phyloP scores from a whole-genome alignment of 148 eudicot genomes.

The Linanthus parryae region DNA sequence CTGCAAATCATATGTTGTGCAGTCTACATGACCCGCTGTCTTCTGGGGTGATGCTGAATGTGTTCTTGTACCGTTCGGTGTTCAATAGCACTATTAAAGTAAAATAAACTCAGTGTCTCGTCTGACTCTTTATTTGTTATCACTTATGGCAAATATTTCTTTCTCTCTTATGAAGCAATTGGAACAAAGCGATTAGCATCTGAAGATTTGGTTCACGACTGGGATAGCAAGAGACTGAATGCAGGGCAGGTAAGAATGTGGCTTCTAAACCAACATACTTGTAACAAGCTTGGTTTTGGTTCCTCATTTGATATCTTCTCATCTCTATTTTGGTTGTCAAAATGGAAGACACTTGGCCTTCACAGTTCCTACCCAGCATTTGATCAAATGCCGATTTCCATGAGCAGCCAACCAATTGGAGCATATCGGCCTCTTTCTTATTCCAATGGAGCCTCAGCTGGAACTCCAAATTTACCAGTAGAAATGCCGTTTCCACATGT shows the following conservation, averaged over 20 bases:
- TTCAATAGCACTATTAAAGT: too few relatives aligned
- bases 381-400: slow-evolving; percentile 23
- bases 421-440: slow-evolving; percentile 27
- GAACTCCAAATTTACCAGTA: slow-evolving; percentile 32
- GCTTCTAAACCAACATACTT: slow-evolving; percentile 5
- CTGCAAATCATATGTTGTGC: too few relatives aligned
- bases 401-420: slow-evolving; percentile 26
- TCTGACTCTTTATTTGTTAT: too few relatives aligned
- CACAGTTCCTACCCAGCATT: slow-evolving; percentile 36
- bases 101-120: too few relatives aligned
- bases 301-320: background rate
- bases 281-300: background rate
- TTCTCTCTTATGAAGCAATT: slow-evolving; percentile 25
- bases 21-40: too few relatives aligned
- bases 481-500: slow-evolving; percentile 32
- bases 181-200: slow-evolving; percentile 67
- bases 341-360: slow-evolving; percentile 20
- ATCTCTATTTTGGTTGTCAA: background rate
- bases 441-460: slow-evolving; percentile 28
- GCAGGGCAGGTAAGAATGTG: slow-evolving; percentile 42
- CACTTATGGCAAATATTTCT: too few relatives aligned
- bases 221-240: slow-evolving; percentile 65
- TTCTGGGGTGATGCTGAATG: too few relatives aligned
- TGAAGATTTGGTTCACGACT: slow-evolving; percentile 45
- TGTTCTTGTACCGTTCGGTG: too few relatives aligned